Conservation (phyloP, 306 rosid genomes). For the Inga laurina region DNA sequence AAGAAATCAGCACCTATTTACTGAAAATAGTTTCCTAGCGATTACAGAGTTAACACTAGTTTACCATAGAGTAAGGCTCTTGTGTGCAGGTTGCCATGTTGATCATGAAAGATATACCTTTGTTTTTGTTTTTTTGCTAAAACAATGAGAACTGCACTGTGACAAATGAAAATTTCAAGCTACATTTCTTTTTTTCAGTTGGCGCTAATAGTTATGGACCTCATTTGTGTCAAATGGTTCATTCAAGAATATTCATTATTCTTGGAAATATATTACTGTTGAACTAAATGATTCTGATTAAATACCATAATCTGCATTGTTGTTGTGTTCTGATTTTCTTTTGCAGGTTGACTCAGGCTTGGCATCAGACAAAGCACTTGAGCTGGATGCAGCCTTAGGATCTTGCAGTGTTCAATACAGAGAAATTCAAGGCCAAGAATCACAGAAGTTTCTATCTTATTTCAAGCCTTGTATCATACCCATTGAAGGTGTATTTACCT, state of each 20-base stretch:
- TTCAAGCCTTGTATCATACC: slow-evolving; percentile 95
- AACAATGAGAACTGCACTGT: background rate
- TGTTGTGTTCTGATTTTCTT: slow-evolving; percentile 18
- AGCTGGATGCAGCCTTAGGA: slow-evolving; percentile 88
- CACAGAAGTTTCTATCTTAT: slow-evolving; percentile 79
- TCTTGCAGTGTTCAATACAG: slow-evolving; percentile 92
- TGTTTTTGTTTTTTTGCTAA: background rate
- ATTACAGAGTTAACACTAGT: background rate
- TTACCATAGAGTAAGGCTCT: background rate
- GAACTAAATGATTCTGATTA: background rate
- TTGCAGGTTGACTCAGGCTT: slow-evolving; percentile 74
- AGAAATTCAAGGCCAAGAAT: slow-evolving; percentile 90
- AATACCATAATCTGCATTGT: slow-evolving; percentile 22
- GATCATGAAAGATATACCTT: background rate
- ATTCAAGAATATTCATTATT: slow-evolving; percentile 9
- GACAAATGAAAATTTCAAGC: background rate
- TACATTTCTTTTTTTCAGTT: background rate
- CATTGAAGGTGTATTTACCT: slow-evolving; percentile 71
- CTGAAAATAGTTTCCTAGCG: background rate
- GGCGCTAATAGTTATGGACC: slow-evolving; percentile 4
- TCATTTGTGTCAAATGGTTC: slow-evolving; percentile 13
- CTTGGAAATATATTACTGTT: background rate
- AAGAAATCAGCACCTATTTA: background rate
- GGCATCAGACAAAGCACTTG: slow-evolving; percentile 93
- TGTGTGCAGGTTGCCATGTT: background rate